Percentiles rank a stretch among this genome's conserved stretches.
phyloP scores from a whole-genome alignment of 1,284 basidiomycete species.

The Porodaedalea pini region DNA sequence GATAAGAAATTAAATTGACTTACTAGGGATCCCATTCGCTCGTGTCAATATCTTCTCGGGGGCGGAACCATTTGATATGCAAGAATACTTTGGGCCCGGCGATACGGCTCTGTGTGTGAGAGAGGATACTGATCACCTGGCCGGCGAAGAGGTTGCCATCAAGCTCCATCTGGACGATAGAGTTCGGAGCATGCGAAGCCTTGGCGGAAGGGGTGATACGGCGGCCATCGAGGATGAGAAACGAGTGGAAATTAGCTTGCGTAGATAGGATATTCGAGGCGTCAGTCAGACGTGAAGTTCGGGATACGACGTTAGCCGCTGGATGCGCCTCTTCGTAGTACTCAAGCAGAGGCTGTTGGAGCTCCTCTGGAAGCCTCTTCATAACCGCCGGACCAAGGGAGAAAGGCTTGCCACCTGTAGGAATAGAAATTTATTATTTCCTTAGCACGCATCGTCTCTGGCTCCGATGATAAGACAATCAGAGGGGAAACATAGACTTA shows the following conservation, averaged over 20 bases:
- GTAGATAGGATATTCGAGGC: not conserved
- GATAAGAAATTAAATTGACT: not conserved
- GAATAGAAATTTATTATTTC: too few relatives aligned
- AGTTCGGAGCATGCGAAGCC: constrained; percentile 1
- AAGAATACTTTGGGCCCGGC: not conserved
- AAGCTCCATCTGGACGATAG: constrained; percentile 9
- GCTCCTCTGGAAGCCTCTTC: too few relatives aligned
- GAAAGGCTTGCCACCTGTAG: too few relatives aligned
- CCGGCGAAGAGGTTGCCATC: not conserved
- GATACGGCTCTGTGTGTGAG: not conserved
- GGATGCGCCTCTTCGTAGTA: constrained; percentile 5
- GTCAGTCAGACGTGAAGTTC: not conserved
- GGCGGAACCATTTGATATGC: constrained; percentile 7
- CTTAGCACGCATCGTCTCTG: too few relatives aligned
- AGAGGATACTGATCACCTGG: not conserved
- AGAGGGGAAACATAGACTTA: too few relatives aligned
- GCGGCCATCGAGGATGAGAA: constrained; percentile 3
- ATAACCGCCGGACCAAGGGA: too few relatives aligned
- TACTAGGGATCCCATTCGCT: constrained; percentile 11
- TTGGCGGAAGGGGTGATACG: not conserved
- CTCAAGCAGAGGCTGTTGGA: too few relatives aligned
- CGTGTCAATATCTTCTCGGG: not conserved
- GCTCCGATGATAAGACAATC: too few relatives aligned
- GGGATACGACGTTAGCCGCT: not conserved
- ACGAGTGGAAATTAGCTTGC: not conserved